A percentile compares a stretch with the other conserved stretches of the same genome.
Evolutionary conservation across 1,284 basidiomycete species (phyloP).

Genomic region (Irpex rosettiformis): DNA sequence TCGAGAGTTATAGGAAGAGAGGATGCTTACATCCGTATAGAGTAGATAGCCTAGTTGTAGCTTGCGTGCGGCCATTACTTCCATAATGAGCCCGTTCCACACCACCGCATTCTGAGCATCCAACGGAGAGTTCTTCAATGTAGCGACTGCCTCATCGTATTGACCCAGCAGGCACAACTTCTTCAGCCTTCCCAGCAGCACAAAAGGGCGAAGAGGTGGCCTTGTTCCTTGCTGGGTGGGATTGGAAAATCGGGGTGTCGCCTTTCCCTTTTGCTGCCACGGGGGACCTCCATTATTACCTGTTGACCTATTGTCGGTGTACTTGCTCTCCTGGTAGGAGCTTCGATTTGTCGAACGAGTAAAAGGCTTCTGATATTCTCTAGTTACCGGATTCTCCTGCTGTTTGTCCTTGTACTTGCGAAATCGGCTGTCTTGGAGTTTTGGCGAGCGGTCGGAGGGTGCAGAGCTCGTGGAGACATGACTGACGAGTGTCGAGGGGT

Average conservation of each 20-base stretch:
- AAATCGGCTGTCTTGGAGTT: too few relatives aligned
- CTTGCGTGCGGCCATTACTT: constrained; percentile 49
- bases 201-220: constrained; percentile 50
- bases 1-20: background rate
- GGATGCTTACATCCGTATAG: constrained; percentile 58
- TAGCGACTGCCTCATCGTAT: constrained; percentile 54
- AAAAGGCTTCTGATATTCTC: too few relatives aligned
- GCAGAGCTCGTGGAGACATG: background rate
- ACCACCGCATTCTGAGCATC: constrained; percentile 67
- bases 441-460: too few relatives aligned
- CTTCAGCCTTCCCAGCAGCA: constrained; percentile 54
- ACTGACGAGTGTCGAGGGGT: background rate
- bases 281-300: too few relatives aligned
- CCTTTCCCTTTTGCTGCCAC: too few relatives aligned
- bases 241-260: too few relatives aligned
- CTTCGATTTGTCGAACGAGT: too few relatives aligned
- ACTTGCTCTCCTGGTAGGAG: too few relatives aligned
- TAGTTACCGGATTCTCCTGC: too few relatives aligned
- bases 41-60: constrained; percentile 57
- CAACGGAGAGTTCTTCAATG: constrained; percentile 59
- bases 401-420: too few relatives aligned
- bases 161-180: constrained; percentile 49
- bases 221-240: constrained; percentile 9
- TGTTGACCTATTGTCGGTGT: too few relatives aligned
- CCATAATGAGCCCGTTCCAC: constrained; percentile 73